Evolutionary conservation across 129 eudicot genomes (phyloP).

Genomic region (Chrysanthemum makinoi): DNA sequence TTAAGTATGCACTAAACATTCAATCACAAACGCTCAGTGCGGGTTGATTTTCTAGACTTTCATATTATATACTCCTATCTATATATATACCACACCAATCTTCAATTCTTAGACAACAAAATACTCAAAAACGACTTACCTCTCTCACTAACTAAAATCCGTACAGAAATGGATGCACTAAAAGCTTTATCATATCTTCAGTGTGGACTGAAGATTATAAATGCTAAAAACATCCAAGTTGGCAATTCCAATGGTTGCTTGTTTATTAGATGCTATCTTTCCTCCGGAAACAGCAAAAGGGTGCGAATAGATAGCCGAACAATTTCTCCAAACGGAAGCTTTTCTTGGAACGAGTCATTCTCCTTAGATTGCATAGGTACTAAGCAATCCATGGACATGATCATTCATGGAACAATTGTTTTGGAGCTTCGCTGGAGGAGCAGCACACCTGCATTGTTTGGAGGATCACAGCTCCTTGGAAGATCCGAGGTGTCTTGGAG

Average conservation of each 20-base stretch:
- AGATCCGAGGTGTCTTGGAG: constrained; percentile 58
- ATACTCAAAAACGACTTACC: not conserved
- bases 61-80: constrained; percentile 13
- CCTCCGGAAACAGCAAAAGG: constrained; percentile 56
- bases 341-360: constrained; percentile 47
- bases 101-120: not conserved
- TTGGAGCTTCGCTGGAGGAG: constrained; percentile 49
- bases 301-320: constrained; percentile 43
- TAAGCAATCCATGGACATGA: constrained; percentile 35
- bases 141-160: constrained; percentile 11
- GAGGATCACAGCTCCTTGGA: constrained; percentile 58
- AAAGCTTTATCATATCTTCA: constrained; percentile 33
- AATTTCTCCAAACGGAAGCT: constrained; percentile 33
- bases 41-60: constrained; percentile 22
- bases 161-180: constrained; percentile 35
- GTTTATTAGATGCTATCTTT: constrained; percentile 66
- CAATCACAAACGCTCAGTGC: constrained; percentile 1
- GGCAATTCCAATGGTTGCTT: constrained; percentile 30
- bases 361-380: constrained; percentile 59
- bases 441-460: constrained; percentile 21
- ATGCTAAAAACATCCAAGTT: constrained; percentile 51
- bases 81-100: constrained; percentile 18
- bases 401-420: constrained; percentile 37
- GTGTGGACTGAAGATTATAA: constrained; percentile 49
- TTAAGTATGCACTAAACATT: not conserved